Evolutionary conservation across 495 filamentous ascomycete genomes (phyloP).

Genomic region (Lineolata rhizophorae): DNA sequence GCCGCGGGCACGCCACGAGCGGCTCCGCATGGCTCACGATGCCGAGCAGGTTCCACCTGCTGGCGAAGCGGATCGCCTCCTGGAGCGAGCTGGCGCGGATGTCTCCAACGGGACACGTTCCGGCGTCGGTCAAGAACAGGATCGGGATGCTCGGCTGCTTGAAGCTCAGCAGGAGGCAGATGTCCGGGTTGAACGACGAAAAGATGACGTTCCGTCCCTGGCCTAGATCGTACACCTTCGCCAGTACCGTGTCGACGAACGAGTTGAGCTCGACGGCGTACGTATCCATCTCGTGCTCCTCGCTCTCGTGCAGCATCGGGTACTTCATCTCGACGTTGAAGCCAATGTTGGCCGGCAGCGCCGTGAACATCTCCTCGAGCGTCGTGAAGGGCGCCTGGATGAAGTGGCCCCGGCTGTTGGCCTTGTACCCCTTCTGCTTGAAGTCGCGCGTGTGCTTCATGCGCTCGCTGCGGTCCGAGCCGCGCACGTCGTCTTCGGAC

Average conservation of each 20-base stretch:
- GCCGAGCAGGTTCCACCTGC: conserved; percentile 81
- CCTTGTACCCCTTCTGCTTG: conserved; percentile 86
- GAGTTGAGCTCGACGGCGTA: conserved; percentile 94
- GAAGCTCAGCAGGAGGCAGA: conserved; percentile 80
- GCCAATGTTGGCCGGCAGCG: conserved; percentile 57
- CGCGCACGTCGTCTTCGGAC: conserved; percentile 23
- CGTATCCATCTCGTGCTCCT: conserved; percentile 92
- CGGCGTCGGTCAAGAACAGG: conserved; percentile 81
- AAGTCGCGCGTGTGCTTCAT: conserved; percentile 96
- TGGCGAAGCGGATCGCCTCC: conserved; percentile 86
- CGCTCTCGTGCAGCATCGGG: conserved; percentile 85
- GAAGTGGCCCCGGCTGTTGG: conserved; percentile 75
- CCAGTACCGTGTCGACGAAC: conserved; percentile 84
- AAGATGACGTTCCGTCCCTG: conserved; percentile 74
- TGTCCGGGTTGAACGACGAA: conserved; percentile 89
- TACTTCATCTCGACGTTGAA: conserved; percentile 99
- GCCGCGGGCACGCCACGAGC: conserved; percentile 65
- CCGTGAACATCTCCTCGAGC: conserved; percentile 74
- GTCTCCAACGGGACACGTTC: conserved; percentile 54
- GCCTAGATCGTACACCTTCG: conserved; percentile 59
- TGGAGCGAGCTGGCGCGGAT: conserved; percentile 82
- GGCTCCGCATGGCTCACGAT: conserved; percentile 72
- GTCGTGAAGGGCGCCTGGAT: conserved; percentile 93
- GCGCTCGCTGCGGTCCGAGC: conserved; percentile 44
- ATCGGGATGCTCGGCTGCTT: conserved; percentile 94